Conservation (phyloP, 2,329 filamentous ascomycete species). For the Colletotrichum trifolii region DNA sequence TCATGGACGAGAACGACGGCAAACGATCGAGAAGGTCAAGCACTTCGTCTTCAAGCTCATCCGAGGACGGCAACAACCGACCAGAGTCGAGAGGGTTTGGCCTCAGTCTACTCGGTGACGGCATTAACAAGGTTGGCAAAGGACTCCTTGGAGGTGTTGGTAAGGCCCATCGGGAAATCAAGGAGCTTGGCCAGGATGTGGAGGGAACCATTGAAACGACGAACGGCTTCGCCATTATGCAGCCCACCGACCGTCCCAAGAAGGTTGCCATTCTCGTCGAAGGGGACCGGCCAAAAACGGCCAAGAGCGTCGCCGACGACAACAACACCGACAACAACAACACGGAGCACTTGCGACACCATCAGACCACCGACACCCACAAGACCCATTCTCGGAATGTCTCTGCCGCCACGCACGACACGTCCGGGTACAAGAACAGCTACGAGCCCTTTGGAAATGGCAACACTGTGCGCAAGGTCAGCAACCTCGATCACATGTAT, state of each 20-base stretch:
- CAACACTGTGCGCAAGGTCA: conserved; percentile 65
- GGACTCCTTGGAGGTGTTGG: conserved; percentile 49
- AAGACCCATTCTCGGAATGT: conserved; percentile 49
- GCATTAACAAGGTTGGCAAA: conserved; percentile 56
- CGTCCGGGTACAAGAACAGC: conserved; percentile 45
- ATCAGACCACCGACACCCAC: conserved; percentile 47
- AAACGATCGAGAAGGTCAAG: conserved; percentile 27
- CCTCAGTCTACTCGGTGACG: conserved; percentile 54
- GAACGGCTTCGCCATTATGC: conserved; percentile 59
- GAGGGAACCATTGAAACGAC: conserved; percentile 65
- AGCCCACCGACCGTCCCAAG: conserved; percentile 42
- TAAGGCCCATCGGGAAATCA: conserved; percentile 58
- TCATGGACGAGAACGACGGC: conserved; percentile 52
- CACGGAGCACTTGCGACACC: conserved; percentile 16
- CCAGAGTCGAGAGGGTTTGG: conserved; percentile 31
- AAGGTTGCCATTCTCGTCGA: conserved; percentile 48
- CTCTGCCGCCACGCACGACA: conserved; percentile 53
- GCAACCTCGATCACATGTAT: conserved; percentile 62
- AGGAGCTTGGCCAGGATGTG: conserved; percentile 60
- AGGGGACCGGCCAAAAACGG: conserved; percentile 40
- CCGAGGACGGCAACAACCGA: conserved; percentile 33
- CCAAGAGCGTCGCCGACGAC: conserved; percentile 10
- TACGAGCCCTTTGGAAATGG: conserved; percentile 48
- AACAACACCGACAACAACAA: background rate
- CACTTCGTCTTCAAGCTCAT: conserved; percentile 37